Evolutionary conservation across 257 asterid species (phyloP), one percentile per base, ranked within the genome.

Genomic region (Scutellaria barbata): DNA sequence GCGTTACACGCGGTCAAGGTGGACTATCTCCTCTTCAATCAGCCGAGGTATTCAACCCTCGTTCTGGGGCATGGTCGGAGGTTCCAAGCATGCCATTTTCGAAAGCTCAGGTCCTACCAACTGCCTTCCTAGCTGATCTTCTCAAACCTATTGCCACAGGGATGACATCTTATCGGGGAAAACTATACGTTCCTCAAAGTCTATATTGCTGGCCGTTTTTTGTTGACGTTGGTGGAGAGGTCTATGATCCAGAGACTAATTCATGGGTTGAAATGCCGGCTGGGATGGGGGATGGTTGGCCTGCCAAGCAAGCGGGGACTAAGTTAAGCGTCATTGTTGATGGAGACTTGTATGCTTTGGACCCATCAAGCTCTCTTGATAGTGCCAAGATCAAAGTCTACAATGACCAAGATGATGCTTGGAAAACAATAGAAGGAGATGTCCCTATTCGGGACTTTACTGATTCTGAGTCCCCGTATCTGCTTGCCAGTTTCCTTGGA

Each of bases 221-320:
- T 18, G 92, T 92, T 16, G 98, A 92, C 68, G 96, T 90, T 43
- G 98, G 98, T 20, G 98, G 98, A 64, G 96, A 92, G 75, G 96
- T 89, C 8, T 92, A 80, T 66, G 96, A 92, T 75, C 98, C 98
- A 2, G 93, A 88, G 61, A 83, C 88, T 17, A 84, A 85, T 76
- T 73, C 87, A 50, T 92, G 98, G 98, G 83, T 73, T 17, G 98
- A 89, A 72, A 92, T 92, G 96, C 94, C 98, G 7, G 71, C 61
- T 30, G 98, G 98, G 56, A 89, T 92, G 98, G 98, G 98, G 6
- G 98, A 89, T 63, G 96, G 98, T 16, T 92, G 98, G 97, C 96
- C 96, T n/a, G 95, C 97, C 10, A 77, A 88, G 84, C 96, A 89
- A 80, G 95, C 96, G n/a, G 97, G 97, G 22, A 86, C 96, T 0